Evolutionary conservation across 805 yeast species (phyloP).

Genomic region (Saccharomyces mikatae): DNA sequence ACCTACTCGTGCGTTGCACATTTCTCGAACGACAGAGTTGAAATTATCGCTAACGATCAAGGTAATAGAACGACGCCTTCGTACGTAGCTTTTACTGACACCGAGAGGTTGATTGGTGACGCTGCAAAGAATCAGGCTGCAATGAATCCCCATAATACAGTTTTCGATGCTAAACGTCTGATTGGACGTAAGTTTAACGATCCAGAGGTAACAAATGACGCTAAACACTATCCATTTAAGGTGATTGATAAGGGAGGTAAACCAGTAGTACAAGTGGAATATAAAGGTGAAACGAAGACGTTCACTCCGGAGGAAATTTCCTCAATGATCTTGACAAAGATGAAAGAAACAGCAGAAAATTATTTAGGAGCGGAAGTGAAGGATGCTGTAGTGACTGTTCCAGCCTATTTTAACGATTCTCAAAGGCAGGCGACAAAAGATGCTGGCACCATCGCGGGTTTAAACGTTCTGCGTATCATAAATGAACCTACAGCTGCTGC

Average conservation of each 20-base stretch:
- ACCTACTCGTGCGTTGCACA: conserved; percentile 96
- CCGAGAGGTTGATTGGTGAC: conserved; percentile 91
- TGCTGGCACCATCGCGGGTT: conserved; percentile 94
- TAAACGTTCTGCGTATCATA: conserved; percentile 88
- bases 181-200: conserved; percentile 85
- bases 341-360: conserved; percentile 87
- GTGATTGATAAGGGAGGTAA: conserved; percentile 65
- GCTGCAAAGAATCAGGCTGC: conserved; percentile 98
- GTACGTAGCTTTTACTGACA: conserved; percentile 87
- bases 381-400: conserved; percentile 92
- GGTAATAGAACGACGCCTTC: conserved; percentile 98
- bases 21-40: conserved; percentile 85
- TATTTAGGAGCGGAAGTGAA: conserved; percentile 72
- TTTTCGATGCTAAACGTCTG: conserved; percentile 85
- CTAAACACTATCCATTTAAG: conserved; percentile 81
- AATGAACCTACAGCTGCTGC: conserved; percentile 98
- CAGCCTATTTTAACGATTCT: conserved; percentile 95
- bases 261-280: conserved; percentile 76
- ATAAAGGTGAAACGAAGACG: conserved; percentile 73
- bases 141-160: conserved; percentile 84
- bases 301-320: conserved; percentile 94
- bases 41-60: conserved; percentile 94
- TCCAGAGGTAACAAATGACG: conserved; percentile 67
- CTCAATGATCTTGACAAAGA: conserved; percentile 83
- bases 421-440: conserved; percentile 98